Base-by-base conservation (phyloP, 2,329 filamentous ascomycete genomes). In the Aspergillus oerlinghausenensis region DNA sequence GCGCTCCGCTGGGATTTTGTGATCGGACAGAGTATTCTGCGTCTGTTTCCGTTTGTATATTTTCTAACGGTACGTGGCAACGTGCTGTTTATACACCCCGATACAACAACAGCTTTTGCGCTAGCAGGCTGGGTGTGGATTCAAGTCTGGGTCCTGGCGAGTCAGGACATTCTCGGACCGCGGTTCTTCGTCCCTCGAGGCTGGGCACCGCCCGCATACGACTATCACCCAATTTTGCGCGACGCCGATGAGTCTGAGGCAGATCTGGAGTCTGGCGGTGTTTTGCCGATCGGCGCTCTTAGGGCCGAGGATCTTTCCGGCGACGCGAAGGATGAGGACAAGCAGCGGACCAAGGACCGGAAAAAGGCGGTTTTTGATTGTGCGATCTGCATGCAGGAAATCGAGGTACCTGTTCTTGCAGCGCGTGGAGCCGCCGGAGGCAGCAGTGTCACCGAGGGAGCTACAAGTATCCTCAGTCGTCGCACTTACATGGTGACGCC, bases 401-500 rank as follows among this genome's bases (percentile, higher is more conserved):
- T 99, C 19, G 91, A 97, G 71, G 91, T 97, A 2, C 90, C 92
- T 0, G 87, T 97, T 23, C 77, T 96, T 32, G 66, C 71, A 3
- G 70, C 71, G 14, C 71, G 64, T 21, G 79, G 80, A 48, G 82
- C 84, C 32, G 82, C 86, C 56, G 78, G 68, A 66, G 66, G 70
- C 65, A 68, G 67, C 57, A 70, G 75, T 28, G 72, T 77, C 48
- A 62, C 77, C 17, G 75, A 77, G 50, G 71, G 77, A 45, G 75
- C 75, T 4, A 73, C 84, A 0, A 87, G 87, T 29, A 84, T 96
- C 55, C 80, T 97, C 63, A 89, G 89, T 32, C 81, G 93, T 59
- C 84, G 92, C 51, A 81, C 84, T 65, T 97, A 97, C 75, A 99
- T 99, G 94, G 90, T 97, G 23, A 99, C 94, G 56, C 94, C 94